Evolutionary conservation across 345 rosid species (phyloP), one percentile per base, ranked within the genome.

Genomic region (Pistacia vera): DNA sequence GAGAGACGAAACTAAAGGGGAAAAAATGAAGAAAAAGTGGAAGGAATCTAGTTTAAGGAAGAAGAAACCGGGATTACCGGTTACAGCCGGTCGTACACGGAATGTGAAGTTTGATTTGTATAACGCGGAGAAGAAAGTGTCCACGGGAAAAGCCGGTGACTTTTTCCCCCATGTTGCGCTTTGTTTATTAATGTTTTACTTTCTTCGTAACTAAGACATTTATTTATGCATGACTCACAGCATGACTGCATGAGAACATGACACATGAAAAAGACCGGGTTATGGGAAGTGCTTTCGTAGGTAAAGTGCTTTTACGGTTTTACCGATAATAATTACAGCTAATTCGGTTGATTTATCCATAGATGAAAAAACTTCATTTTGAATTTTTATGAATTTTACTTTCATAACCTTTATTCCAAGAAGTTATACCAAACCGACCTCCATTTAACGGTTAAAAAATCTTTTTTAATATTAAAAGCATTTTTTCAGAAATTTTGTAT

Each of bases 111-210:
- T 54, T 70, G n/a, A 35, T 55, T 56, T 11, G 51, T 12, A n/a
- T 11, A 18, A 70, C 75, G 75, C 75, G 58, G 75, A 1, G 18
- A 58, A 20, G 63, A 58, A 55, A 35, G 30, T 60, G 57, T 38
- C 0, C 73, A 70, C 51, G 73, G 57, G 73, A 52, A 20, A 20
- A 5, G 8, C 70, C 3, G 55, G 54, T 20, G 54, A 22, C 69
- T 35, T 2, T 3, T 11, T 14, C 0, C 2, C 55, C 56, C 30
- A 11, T 11, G 18, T 1, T 20, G 46, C 46, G 8, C 0, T 41
- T 6, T 13, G 28, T 18, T n/a, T 11, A 11, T 65, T 65, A 10
- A 54, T 54, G 18, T 8, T 41, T 6, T 54, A 14, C 57, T 54
- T 54, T 54, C 57, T 54, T 54, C 57, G 0, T 54, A 54, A 54